These are phyloP conservation scores for Puccinia horiana DNA, from an alignment of 1,284 basidiomycete species.

Conservation along the genomic window DNA sequence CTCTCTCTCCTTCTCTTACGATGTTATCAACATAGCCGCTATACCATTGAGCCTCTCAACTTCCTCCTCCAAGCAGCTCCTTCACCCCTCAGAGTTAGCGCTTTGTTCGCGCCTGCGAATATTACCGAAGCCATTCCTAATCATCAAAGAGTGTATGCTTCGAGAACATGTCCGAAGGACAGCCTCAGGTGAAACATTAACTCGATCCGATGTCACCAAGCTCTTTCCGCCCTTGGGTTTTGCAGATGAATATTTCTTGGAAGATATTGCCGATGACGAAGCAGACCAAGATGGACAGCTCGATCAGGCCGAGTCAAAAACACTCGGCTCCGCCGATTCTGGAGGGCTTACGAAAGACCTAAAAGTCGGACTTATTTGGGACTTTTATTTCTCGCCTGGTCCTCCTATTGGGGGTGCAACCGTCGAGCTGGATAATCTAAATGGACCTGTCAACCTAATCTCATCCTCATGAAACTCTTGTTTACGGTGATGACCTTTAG, in stretches of 20 bases:
- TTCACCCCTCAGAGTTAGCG: conserved; percentile 78
- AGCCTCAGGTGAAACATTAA: conserved; percentile 11
- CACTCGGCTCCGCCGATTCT: neutral
- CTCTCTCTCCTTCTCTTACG: neutral
- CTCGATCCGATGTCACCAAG: conserved; percentile 22
- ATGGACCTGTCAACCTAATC: neutral
- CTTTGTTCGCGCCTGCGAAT: conserved; percentile 86
- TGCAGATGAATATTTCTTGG: conserved; percentile 34
- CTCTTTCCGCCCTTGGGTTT: conserved; percentile 23
- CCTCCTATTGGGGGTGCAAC: neutral
- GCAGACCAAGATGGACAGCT: neutral
- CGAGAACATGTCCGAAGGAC: conserved; percentile 76
- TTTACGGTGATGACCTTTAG: no score
- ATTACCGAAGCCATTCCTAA: conserved; percentile 84
- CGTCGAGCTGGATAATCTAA: neutral
- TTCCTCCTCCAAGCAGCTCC: conserved; percentile 67
- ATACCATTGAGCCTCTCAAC: conserved; percentile 54
- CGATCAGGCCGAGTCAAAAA: neutral
- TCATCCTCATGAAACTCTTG: neutral
- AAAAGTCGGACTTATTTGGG: conserved; percentile 40
- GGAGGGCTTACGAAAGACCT: neutral
- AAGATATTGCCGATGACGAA: neutral
- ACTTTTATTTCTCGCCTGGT: conserved; percentile 41
- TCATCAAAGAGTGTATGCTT: conserved; percentile 86
- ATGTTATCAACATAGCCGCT: conserved; percentile 15